phyloP scores from a whole-genome alignment of 768 basidiomycete genomes.

The Suillus fuscotomentosus region DNA sequence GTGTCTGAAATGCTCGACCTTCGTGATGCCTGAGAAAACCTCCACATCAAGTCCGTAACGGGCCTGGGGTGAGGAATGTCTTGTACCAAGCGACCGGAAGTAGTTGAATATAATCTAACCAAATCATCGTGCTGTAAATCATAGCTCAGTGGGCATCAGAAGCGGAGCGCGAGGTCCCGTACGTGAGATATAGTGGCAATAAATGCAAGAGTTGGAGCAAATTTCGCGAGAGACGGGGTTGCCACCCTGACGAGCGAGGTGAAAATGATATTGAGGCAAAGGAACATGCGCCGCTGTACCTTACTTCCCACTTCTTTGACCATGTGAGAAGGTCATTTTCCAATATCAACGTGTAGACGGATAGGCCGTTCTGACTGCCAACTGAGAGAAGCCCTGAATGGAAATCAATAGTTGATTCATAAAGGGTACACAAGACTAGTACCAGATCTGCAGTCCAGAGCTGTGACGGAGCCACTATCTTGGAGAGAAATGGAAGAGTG shows the following conservation, averaged over 20 bases:
- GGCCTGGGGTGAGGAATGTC: conserved; percentile 71
- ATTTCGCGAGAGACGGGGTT: conserved; percentile 52
- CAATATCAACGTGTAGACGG: conserved; percentile 73
- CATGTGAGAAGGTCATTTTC: conserved; percentile 84
- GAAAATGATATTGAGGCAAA: conserved; percentile 9
- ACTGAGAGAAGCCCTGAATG: conserved; percentile 71
- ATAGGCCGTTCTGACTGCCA: conserved; percentile 57
- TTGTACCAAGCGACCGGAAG: conserved; percentile 69
- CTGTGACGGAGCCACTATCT: conserved; percentile 50
- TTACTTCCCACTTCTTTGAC: conserved; percentile 73
- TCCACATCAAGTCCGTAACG: conserved; percentile 69
- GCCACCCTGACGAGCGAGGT: conserved; percentile 38
- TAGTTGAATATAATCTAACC: conserved; percentile 70
- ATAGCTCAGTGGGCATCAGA: conserved; percentile 7
- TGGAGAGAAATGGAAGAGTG: conserved; percentile 79
- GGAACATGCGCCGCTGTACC: conserved; percentile 39
- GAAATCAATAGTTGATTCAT: conserved; percentile 23
- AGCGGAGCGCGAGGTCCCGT: conserved; percentile 19
- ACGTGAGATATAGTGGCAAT: conserved; percentile 67
- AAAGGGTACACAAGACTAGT: conserved; percentile 10
- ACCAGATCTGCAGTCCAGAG: conserved; percentile 79
- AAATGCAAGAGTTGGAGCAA: conserved; percentile 76
- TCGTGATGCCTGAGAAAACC: conserved; percentile 64
- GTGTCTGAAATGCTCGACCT: conserved; percentile 40
- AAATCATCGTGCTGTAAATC: conserved; percentile 48